Evolutionary conservation across 768 basidiomycete species (phyloP).

Genomic region (Termitomyces sp.): DNA sequence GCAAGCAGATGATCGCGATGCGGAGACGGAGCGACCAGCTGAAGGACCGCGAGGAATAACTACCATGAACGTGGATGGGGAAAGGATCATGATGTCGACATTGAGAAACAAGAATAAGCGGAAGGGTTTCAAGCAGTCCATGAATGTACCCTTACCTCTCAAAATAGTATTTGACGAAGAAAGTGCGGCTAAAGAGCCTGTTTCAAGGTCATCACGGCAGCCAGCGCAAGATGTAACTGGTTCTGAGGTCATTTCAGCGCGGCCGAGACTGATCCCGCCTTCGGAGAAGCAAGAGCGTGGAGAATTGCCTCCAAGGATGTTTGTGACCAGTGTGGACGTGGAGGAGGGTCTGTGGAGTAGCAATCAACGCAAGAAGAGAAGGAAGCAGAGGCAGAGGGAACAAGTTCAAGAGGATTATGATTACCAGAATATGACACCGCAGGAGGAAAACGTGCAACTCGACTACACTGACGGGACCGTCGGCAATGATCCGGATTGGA

Average conservation of each 20-base stretch:
- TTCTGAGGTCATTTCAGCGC: conserved; percentile 3
- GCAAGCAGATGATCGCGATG: conserved; percentile 7
- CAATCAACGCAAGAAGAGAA: conserved; percentile 27
- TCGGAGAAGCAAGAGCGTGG: conserved; percentile 51
- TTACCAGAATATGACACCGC: background rate
- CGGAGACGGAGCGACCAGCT: conserved; percentile 2
- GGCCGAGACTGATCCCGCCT: conserved; percentile 50
- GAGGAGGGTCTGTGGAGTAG: conserved; percentile 40
- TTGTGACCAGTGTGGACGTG: conserved; percentile 71
- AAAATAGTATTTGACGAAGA: conserved; percentile 50
- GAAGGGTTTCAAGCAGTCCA: conserved; percentile 55
- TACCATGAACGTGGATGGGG: conserved; percentile 12
- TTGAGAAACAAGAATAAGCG: conserved; percentile 74
- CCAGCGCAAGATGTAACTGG: conserved; percentile 1
- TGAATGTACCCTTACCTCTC: conserved; percentile 32
- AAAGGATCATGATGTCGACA: conserved; percentile 41
- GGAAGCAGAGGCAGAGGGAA: conserved; percentile 21
- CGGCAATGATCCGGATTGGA: conserved; percentile 31
- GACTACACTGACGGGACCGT: conserved; percentile 4
- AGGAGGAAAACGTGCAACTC: conserved; percentile 13
- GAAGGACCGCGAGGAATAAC: background rate
- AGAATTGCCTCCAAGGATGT: conserved; percentile 52
- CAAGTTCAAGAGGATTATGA: conserved; percentile 9
- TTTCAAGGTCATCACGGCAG: background rate
- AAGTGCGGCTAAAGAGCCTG: background rate